phyloP scores from a whole-genome alignment of 352 stramenopile species.

The Aphanomyces invadans region DNA sequence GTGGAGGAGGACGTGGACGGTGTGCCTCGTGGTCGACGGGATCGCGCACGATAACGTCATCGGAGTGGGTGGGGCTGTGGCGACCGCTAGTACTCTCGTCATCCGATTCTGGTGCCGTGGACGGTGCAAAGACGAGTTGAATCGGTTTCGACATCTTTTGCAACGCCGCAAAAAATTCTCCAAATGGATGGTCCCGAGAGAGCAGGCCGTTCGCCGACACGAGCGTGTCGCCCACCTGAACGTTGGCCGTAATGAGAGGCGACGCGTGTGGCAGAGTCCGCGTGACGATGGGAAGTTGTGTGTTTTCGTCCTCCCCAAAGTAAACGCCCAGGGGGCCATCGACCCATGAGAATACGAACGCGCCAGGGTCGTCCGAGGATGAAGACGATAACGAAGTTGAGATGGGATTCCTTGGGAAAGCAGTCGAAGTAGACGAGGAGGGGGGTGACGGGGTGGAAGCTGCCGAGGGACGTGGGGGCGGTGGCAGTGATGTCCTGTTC shows the following conservation, averaged over 20 bases:
- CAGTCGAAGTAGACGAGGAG: background rate
- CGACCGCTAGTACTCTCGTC: background rate
- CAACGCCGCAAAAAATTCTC: conserved; percentile 69
- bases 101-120: background rate
- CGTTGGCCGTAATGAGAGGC: conserved; percentile 54
- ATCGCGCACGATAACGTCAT: background rate
- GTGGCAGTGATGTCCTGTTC: background rate
- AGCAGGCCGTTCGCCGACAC: conserved; percentile 66
- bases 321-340: conserved; percentile 73
- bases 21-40: background rate
- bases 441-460: background rate
- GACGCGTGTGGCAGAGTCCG: conserved; percentile 59
- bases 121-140: conserved; percentile 44
- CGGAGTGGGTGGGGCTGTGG: background rate
- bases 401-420: background rate
- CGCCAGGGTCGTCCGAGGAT: conserved; percentile 1
- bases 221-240: conserved; percentile 68
- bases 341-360: conserved; percentile 77
- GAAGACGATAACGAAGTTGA: background rate
- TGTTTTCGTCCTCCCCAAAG: conserved; percentile 67
- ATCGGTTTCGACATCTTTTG: conserved; percentile 84
- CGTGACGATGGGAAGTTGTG: conserved; percentile 70
- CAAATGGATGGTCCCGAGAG: conserved; percentile 65
- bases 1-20: background rate
- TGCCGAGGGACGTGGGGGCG: background rate